These are phyloP conservation scores for Aschersonia sp. DNA, from an alignment of 2,329 filamentous ascomycete species.

Conservation along the genomic window DNA sequence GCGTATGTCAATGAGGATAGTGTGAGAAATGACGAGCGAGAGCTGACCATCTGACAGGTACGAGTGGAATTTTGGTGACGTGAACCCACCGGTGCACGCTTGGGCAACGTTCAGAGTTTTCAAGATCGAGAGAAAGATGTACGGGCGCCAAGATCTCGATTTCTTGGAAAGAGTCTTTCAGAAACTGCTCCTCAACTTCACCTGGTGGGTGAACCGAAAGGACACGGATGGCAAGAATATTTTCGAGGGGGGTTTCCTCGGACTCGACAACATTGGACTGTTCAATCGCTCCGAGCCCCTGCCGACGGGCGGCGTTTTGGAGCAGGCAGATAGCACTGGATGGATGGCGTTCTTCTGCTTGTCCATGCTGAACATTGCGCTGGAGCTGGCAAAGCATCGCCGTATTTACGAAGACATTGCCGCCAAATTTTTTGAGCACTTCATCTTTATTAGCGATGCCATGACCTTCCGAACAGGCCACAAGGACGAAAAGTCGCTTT, in stretches of 20 bases:
- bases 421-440: slow-evolving; percentile 97
- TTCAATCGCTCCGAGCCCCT: slow-evolving; percentile 95
- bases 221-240: slow-evolving; percentile 91
- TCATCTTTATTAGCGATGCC: slow-evolving; percentile 93
- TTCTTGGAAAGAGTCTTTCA: slow-evolving; percentile 95
- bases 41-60: slow-evolving; percentile 25
- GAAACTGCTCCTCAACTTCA: slow-evolving; percentile 90
- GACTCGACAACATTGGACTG: slow-evolving; percentile 90
- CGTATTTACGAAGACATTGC: slow-evolving; percentile 94
- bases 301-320: slow-evolving; percentile 81
- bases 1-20: slow-evolving; percentile 40
- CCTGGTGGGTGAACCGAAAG: slow-evolving; percentile 98
- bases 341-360: slow-evolving; percentile 99
- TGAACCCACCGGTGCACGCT: slow-evolving; percentile 91
- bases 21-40: neutral
- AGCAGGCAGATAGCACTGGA: slow-evolving; percentile 93
- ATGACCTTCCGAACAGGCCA: slow-evolving; percentile 70
- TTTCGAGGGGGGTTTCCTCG: slow-evolving; percentile 91
- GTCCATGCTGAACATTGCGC: slow-evolving; percentile 90
- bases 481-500: slow-evolving; percentile 68
- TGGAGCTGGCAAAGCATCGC: slow-evolving; percentile 89
- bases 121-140: slow-evolving; percentile 97
- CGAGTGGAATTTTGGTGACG: slow-evolving; percentile 97
- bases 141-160: slow-evolving; percentile 84
- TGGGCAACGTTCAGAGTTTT: slow-evolving; percentile 93